Evolutionary conservation across 2,329 filamentous ascomycete species (phyloP).

Genomic region (Magnaporthiopsis incrustans): DNA sequence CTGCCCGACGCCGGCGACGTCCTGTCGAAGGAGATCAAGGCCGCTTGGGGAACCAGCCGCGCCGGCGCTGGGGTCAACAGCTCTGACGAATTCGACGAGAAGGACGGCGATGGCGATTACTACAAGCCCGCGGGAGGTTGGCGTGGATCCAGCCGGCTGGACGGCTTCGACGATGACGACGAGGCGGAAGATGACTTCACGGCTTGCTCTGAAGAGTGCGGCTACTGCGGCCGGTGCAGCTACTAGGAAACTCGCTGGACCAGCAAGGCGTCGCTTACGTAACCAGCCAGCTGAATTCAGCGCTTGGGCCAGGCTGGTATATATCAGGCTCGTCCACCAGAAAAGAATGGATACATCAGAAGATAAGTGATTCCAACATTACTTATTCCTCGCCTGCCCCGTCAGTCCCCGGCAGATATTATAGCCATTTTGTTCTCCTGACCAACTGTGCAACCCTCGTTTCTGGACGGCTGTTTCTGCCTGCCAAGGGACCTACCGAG

Average conservation of each 20-base stretch:
- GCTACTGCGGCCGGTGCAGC: slow-evolving; percentile 18
- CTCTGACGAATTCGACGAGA: neutral
- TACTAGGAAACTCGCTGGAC: too few species aligned
- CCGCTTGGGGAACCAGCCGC: slow-evolving; percentile 15
- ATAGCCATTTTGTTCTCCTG: too few species aligned
- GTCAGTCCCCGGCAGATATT: too few species aligned
- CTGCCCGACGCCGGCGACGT: slow-evolving; percentile 14
- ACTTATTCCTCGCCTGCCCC: too few species aligned
- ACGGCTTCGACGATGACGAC: slow-evolving; percentile 10
- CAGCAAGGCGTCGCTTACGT: neutral
- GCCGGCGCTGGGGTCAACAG: neutral
- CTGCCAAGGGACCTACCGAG: too few species aligned
- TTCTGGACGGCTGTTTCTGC: too few species aligned
- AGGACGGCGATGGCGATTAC: slow-evolving; percentile 13
- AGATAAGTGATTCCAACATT: too few species aligned
- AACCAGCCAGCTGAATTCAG: neutral
- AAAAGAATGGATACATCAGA: too few species aligned
- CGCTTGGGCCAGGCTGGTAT: too few species aligned
- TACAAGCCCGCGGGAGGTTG: too few species aligned
- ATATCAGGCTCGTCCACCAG: neutral
- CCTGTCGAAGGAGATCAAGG: slow-evolving; percentile 19
- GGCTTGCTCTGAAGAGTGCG: slow-evolving; percentile 16
- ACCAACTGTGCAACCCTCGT: too few species aligned
- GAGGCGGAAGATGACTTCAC: slow-evolving; percentile 14
- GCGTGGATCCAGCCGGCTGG: neutral